phyloP scores from a whole-genome alignment of 495 filamentous ascomycete genomes.

The Cryomyces minteri region DNA sequence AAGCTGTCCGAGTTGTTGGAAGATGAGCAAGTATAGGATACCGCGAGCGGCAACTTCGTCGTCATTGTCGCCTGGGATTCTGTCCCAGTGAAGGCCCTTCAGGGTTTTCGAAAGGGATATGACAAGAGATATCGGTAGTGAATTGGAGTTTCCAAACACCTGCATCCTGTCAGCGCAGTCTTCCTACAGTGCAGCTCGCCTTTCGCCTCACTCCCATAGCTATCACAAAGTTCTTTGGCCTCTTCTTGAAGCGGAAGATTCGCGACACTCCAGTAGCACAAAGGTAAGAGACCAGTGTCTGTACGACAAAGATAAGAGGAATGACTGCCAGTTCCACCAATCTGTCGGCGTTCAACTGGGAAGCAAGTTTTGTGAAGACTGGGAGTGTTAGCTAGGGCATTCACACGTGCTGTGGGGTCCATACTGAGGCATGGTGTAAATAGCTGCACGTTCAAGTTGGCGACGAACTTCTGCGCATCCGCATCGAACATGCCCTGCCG shows the following conservation, averaged over 20 bases:
- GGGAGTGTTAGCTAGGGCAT: neutral
- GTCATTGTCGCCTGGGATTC: slow-evolving; percentile 78
- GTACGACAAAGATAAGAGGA: slow-evolving; percentile 76
- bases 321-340: slow-evolving; percentile 82
- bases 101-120: slow-evolving; percentile 85
- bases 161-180: slow-evolving; percentile 8
- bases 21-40: slow-evolving; percentile 89
- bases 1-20: slow-evolving; percentile 91
- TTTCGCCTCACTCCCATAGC: slow-evolving; percentile 64
- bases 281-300: slow-evolving; percentile 66
- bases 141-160: slow-evolving; percentile 97
- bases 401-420: slow-evolving; percentile 7
- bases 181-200: neutral
- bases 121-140: slow-evolving; percentile 89
- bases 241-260: slow-evolving; percentile 62
- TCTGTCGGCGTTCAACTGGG: slow-evolving; percentile 80
- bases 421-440: slow-evolving; percentile 95
- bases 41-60: slow-evolving; percentile 86
- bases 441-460: slow-evolving; percentile 81
- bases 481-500: slow-evolving; percentile 80
- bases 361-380: slow-evolving; percentile 98
- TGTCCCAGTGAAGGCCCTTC: slow-evolving; percentile 83
- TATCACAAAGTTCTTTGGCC: slow-evolving; percentile 79
- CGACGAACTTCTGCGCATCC: slow-evolving; percentile 86
- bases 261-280: slow-evolving; percentile 51